Evolutionary conservation across 139 green algal species (phyloP), one percentile per base, ranked within the genome.

Genomic region (Chlorella vulgaris): DNA sequence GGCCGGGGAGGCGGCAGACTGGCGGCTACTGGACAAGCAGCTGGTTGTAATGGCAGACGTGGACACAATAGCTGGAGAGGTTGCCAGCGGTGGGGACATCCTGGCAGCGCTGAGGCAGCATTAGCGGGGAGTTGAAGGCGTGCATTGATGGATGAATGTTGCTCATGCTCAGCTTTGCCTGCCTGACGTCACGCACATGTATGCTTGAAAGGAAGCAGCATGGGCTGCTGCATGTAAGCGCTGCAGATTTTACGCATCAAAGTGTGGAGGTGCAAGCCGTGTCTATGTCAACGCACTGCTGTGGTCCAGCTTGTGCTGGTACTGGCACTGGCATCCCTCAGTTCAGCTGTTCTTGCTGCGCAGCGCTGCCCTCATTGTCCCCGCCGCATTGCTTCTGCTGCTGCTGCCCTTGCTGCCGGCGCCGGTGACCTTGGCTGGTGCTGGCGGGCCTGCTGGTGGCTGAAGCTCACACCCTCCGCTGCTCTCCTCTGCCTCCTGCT

Each of bases 1-100:
- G 36, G 73, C 73, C 6, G 73, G 73, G 73, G 51, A 79, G 5
- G 51, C 73, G 1, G 47, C 62, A 3, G 73, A 79, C 73, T 79
- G 73, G 73, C 51, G 26, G 35, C 26, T 8, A 24, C 53, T 79
- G 22, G 38, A 35, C 51, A 79, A 79, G 53, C 53, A 33, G 73
- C 51, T 79, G 51, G 26, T 5, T 28, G 21, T 79, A 35, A 18
- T 31, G 21, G 53, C 73, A 31, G 47, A 40, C 1, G 28, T 66
- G 68, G 40, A 60, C 7, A 28, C 68, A 22, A 26, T 29, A n/a
- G 55, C 21, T 8, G 18, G 55, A n/a, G 18, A 65, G 22, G 55
- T 28, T 5, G 55, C 5, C 47, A 15, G 13, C 55, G 55, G 55
- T 5, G 5, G 55, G 18, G 21, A 65, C 55, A 65, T 65, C 15